phyloP scores from a whole-genome alignment of 129 eudicot genomes.

The Arctium lappa region DNA sequence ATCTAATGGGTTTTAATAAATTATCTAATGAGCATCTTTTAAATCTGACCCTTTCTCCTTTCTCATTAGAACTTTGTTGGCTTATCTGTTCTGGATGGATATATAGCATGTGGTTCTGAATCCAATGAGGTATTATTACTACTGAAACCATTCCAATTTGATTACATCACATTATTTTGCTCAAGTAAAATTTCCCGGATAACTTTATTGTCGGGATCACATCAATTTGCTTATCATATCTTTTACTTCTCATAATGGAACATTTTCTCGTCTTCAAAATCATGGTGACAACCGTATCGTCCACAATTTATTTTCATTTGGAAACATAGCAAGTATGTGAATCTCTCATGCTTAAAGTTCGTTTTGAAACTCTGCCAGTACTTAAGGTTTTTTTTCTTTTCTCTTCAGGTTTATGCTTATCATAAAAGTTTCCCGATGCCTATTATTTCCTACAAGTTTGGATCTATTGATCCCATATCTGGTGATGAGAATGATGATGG shows the following conservation, averaged over 20 bases:
- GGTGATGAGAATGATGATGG: constrained; percentile 38
- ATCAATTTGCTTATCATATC: neutral
- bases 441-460: constrained; percentile 48
- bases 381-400: neutral
- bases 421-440: constrained; percentile 63
- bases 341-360: neutral
- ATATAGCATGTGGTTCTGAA: constrained; percentile 79
- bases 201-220: neutral
- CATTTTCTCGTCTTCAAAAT: too few relatives aligned
- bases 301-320: too few relatives aligned
- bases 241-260: too few relatives aligned
- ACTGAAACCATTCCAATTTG: neutral
- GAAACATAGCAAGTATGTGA: too few relatives aligned
- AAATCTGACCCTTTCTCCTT: neutral
- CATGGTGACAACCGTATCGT: too few relatives aligned
- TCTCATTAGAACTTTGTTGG: constrained; percentile 59
- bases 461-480: constrained; percentile 34
- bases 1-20: neutral
- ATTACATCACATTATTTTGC: neutral
- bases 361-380: neutral
- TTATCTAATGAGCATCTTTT: neutral
- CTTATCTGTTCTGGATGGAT: constrained; percentile 62
- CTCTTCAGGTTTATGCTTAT: constrained; percentile 45
- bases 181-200: neutral
- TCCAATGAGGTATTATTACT: constrained; percentile 56